Evolutionary conservation across 495 filamentous ascomycete genomes (phyloP).

Genomic region (Hypoxylon perforatum): DNA sequence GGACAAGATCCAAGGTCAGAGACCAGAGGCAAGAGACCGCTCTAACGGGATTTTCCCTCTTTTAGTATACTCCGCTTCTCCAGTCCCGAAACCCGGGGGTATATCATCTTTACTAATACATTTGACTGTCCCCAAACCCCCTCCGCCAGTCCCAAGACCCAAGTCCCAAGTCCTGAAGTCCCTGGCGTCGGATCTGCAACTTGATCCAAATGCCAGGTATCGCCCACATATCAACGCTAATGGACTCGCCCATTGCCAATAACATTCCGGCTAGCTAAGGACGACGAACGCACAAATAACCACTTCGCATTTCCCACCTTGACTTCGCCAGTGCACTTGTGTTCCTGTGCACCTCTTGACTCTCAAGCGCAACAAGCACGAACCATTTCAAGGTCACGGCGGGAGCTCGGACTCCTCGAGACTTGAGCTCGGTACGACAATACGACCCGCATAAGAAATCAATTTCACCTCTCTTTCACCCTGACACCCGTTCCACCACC

Average conservation of each 20-base stretch:
- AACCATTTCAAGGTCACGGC: conserved; percentile 28
- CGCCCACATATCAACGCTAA: conserved; percentile 28
- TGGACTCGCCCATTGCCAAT: conserved; percentile 30
- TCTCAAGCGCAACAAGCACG: background rate
- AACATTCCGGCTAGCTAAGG: conserved; percentile 32
- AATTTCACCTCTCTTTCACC: conserved; percentile 33
- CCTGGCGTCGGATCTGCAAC: conserved; percentile 1
- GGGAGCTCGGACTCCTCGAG: conserved; percentile 39
- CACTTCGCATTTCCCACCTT: background rate
- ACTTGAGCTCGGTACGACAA: conserved; percentile 37
- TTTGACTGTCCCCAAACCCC: conserved; percentile 8
- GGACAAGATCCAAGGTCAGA: conserved; percentile 31
- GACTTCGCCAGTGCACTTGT: conserved; percentile 7
- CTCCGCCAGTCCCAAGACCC: conserved; percentile 9
- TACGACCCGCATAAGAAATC: conserved; percentile 36
- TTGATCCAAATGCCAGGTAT: conserved; percentile 37
- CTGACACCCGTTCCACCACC: conserved; percentile 35
- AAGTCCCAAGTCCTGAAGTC: too few species aligned
- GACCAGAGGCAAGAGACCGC: conserved; percentile 1
- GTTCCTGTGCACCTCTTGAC: background rate
- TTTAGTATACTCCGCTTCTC: conserved; percentile 16
- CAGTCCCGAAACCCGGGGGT: conserved; percentile 20
- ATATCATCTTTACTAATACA: conserved; percentile 22
- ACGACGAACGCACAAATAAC: conserved; percentile 10
- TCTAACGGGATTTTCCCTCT: conserved; percentile 4